Base-by-base conservation (phyloP, 176 grass and related monocot genomes). In the Bothriochloa decipiens region DNA sequence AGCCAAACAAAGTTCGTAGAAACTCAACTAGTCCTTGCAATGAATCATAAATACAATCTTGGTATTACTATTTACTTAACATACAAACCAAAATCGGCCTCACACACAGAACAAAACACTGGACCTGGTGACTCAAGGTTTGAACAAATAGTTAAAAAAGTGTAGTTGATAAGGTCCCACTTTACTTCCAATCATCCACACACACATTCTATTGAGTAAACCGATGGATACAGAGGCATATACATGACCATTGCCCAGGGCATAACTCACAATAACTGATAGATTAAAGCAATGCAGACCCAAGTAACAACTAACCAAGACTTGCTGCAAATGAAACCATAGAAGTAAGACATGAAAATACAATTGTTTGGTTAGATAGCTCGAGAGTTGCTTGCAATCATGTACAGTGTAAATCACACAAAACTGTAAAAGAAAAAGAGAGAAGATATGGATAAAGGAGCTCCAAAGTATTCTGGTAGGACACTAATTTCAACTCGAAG, bases 201-300 rank as follows among this genome's bases (percentile, higher is more conserved):
- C 20, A 22, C 35, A 35, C 5, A n/a, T 35, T 18, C 52, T 35
- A 79, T 14, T 36, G 75, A 73, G 60, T 80, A 68, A 17, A 80
- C 7, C 33, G 15, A 67, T 73, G 82, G 61, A 69, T 75, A 75
- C 23, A 78, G 40, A 84, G 73, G 40, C 49, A 85, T 41, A 84
- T 62, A 81, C 7, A 76, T 11, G 14, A 26, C 62, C 37, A 26
- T 69, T 47, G 37, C 47, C 32, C 62, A 81, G 61, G 6, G 4
- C 45, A 50, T 22, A 89, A 55, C 32, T 81, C 60, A 62, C 69
- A 77, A 36, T 11, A 73, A 65, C 26, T 35, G 5, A 80, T 79
- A 46, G 17, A 79, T 35, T 33, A 53, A 55, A 42, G 5, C 5
- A 0, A 64, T 26, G 65, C 33, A 77, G 82, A 67, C 15, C 45